A percentile compares a stretch with the other conserved stretches of the same genome.
phyloP scores from a whole-genome alignment of 306 rosid species.

The Prunus kanzakura region DNA sequence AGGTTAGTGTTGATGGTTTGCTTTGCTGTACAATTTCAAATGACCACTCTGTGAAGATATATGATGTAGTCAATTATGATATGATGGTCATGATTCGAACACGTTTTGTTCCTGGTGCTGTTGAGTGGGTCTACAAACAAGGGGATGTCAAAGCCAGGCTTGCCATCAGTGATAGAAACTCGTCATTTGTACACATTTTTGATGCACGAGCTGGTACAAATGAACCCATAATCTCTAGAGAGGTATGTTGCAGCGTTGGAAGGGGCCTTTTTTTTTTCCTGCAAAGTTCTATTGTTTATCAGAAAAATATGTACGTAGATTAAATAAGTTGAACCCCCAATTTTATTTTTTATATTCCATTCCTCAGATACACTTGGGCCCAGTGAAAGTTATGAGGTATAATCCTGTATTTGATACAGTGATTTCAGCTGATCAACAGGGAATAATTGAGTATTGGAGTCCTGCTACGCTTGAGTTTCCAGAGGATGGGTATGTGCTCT shows the following conservation, averaged over 20 bases:
- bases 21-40: constrained; percentile 93
- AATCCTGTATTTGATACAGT: constrained; percentile 68
- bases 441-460: constrained; percentile 87
- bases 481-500: constrained; percentile 60
- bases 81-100: constrained; percentile 98
- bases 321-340: background rate
- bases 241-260: constrained; percentile 45
- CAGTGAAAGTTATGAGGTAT: constrained; percentile 86
- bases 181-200: constrained; percentile 74
- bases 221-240: constrained; percentile 76
- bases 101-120: constrained; percentile 76
- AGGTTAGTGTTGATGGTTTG: constrained; percentile 96
- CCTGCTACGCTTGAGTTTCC: constrained; percentile 78
- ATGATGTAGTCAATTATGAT: constrained; percentile 92
- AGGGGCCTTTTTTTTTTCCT: constrained; percentile 7
- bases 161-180: constrained; percentile 76
- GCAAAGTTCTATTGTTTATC: background rate
- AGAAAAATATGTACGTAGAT: background rate
- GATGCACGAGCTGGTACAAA: constrained; percentile 89
- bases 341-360: constrained; percentile 20
- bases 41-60: constrained; percentile 84
- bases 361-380: constrained; percentile 69
- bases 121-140: constrained; percentile 96
- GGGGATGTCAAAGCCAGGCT: constrained; percentile 93
- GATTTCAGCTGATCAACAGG: constrained; percentile 79